phyloP scores from a whole-genome alignment of 1,139 yeast genomes.

The Debaryomyces fabryi region DNA sequence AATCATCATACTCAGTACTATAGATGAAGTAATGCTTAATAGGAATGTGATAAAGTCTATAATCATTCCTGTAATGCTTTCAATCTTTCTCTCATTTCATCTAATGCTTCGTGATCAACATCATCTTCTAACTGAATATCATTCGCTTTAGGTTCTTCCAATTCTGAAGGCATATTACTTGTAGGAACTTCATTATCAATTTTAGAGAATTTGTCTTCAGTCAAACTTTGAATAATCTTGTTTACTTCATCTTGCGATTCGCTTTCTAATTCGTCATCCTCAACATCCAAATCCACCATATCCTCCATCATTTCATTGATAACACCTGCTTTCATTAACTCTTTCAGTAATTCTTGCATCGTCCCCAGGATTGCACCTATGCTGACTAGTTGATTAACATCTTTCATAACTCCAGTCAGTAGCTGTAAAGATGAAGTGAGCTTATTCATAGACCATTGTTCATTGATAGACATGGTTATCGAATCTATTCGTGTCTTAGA shows the following conservation, averaged over 20 bases:
- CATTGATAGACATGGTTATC: slow-evolving; percentile 85
- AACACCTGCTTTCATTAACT: slow-evolving; percentile 87
- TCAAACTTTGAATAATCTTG: slow-evolving; percentile 48
- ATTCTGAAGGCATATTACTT: slow-evolving; percentile 35
- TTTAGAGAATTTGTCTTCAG: slow-evolving; percentile 47
- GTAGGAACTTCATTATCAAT: slow-evolving; percentile 44
- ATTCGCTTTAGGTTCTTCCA: slow-evolving; percentile 21
- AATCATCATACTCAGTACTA: neutral
- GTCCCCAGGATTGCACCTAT: slow-evolving; percentile 82
- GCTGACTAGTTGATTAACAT: slow-evolving; percentile 76
- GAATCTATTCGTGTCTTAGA: slow-evolving; percentile 87
- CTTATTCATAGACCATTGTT: slow-evolving; percentile 85
- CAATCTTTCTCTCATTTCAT: slow-evolving; percentile 86
- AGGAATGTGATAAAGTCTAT: neutral
- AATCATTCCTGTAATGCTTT: slow-evolving; percentile 75
- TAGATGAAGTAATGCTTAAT: neutral
- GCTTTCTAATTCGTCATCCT: slow-evolving; percentile 63
- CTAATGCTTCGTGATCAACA: slow-evolving; percentile 73
- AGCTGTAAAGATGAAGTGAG: slow-evolving; percentile 80
- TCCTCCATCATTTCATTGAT: slow-evolving; percentile 97
- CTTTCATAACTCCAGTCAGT: slow-evolving; percentile 84
- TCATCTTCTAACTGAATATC: slow-evolving; percentile 41
- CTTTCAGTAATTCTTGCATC: slow-evolving; percentile 85
- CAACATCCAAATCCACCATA: slow-evolving; percentile 71
- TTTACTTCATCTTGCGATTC: slow-evolving; percentile 72